Evolutionary conservation across 129 eudicot genomes (phyloP), one percentile per base, ranked within the genome.

Genomic region (Pseudognaphalium luteoalbum): DNA sequence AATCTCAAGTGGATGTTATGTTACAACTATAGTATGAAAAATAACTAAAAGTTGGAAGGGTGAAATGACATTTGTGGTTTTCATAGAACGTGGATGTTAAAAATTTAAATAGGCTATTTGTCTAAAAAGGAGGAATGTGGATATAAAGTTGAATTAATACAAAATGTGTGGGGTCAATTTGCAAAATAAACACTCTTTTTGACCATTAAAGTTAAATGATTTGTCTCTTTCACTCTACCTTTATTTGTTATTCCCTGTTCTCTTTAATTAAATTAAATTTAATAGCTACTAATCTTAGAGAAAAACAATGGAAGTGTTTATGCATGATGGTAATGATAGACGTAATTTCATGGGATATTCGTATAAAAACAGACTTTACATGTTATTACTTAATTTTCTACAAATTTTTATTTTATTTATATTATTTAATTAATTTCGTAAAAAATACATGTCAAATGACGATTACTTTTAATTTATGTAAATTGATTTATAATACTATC

Each of bases 161-260:
- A 67, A 79, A 79, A 72, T 33, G 16, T 52, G 83, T 79, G 72
- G 82, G 83, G 83, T 79, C 73, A 37, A n/a, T 20, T 34, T 52
- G 83, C 65, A 79, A 72, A 68, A 64, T 73, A 10, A 25, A 0
- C 68, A 0, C 68, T 33, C 72, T 64, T 79, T 79, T 79, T 79
- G 83, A 79, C 83, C 73, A 22, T 34, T 62, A 79, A 79, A 72
- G 83, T 65, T 34, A 50, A 73, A 39, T 79, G 68, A 79, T 72
- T 63, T 72, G 83, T 72, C 83, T 72, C 60, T 79, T 66, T 79
- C 83, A 79, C 41, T 25, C 68, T 25, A 16, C 60, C 50, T 72
- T 79, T 76, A 51, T 17, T 70, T 79, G 29, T 62, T 78, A 78
- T 44, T 78, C 52, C 65, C 4, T 70, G 20, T 41, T 68, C 32